Base-by-base conservation (phyloP, 768 basidiomycete genomes). In the Mycena epipterygia region DNA sequence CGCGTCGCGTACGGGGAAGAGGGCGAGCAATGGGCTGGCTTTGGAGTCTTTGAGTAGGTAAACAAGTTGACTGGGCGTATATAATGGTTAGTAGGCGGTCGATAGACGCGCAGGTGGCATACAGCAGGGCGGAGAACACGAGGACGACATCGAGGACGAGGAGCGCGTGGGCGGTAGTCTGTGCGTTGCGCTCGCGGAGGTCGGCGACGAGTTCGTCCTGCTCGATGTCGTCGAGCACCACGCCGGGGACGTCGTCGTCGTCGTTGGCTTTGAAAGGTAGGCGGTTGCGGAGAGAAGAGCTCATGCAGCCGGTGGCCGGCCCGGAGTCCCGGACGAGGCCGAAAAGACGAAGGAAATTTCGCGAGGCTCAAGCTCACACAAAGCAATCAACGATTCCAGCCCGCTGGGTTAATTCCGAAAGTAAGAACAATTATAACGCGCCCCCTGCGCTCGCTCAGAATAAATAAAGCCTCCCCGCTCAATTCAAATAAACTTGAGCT, bases 161-260 rank as follows among this genome's bases (percentile, higher is more conserved):
- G 29, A 83, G 77, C 42, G 86, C 86, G 51, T 80, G 82, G 64
- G 76, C 72, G 76, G 86, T 88, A 1, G 84, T 84, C 11, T 75
- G 75, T 0, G 81, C 78, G 64, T 88, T 88, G 51, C 84, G 79
- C n/a, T 73, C 74, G 53, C 84, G 86, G 42, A 93, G 78, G 6
- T 64, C 73, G n/a, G 85, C 79, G 55, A 93, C 84, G 16, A 91
- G 44, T 51, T 87, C 86, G 52, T 90, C 87, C 76, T 93, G 92
- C 76, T 93, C 91, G 9, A 42, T 35, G 7, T 73, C 72, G 52
- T 70, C 68, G 5, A 73, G 60, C 8, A 73, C 68, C 35, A 51
- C 55, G 17, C 6, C 41, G 9, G 12, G 30, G 17, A 27, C 35
- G 12, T 48, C 37, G 27, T 51, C 59, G 35, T 70, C 68, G 56